Evolutionary conservation across 352 stramenopile genomes (phyloP).

Genomic region (Globisporangium okanoganense): DNA sequence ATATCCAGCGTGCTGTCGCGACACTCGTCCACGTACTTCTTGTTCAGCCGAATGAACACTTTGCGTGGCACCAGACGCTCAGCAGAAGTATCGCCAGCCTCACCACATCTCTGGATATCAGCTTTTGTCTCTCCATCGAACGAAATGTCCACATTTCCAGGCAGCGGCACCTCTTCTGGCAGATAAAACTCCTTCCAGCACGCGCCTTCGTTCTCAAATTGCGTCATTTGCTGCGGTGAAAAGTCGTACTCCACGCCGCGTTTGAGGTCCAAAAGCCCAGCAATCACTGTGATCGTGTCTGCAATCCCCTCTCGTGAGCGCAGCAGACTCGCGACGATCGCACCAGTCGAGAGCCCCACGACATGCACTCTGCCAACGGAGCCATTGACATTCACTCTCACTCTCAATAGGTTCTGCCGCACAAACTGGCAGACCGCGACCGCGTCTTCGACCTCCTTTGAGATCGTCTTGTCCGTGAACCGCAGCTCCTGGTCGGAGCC

Average conservation of each 20-base stretch:
- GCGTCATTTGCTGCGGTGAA: constrained; percentile 35
- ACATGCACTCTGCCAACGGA: constrained; percentile 48
- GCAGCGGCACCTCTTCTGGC: constrained; percentile 33
- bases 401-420: constrained; percentile 23
- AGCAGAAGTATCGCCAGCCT: no score
- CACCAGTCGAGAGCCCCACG: constrained; percentile 67
- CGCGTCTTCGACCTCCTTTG: constrained; percentile 51
- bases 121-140: constrained; percentile 28
- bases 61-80: constrained; percentile 30
- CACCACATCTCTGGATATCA: not conserved
- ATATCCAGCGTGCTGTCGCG: constrained; percentile 45
- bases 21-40: constrained; percentile 55
- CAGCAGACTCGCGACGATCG: constrained; percentile 61
- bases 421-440: constrained; percentile 46
- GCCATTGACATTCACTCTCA: not conserved
- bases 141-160: constrained; percentile 32
- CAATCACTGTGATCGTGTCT: constrained; percentile 57
- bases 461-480: constrained; percentile 58
- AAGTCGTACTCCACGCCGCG: constrained; percentile 61
- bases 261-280: constrained; percentile 46
- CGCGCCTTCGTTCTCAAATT: constrained; percentile 29
- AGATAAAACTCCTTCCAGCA: constrained; percentile 80
- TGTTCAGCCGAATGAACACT: constrained; percentile 46
- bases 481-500: constrained; percentile 49
- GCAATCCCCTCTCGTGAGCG: constrained; percentile 31